Base-by-base conservation (phyloP, 2,329 filamentous ascomycete genomes). In the Spiromastix sp. region DNA sequence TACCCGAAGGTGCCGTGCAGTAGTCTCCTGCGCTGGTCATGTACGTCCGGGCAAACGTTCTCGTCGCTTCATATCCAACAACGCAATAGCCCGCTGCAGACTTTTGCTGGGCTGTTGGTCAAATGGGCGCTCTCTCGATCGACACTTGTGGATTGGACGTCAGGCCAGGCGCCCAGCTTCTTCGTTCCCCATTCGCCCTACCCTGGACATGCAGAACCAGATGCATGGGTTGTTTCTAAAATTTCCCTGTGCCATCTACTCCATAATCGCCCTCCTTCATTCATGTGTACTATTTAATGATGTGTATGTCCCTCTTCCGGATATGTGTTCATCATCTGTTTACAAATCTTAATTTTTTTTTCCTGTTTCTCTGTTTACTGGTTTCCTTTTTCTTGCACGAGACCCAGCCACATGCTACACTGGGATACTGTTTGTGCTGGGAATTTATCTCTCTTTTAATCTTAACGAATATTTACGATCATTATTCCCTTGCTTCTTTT, bases 391-490 rank as follows among this genome's bases (percentile, higher is more conserved):
- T n/a, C n/a, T n/a, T n/a, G n/a, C 39, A 41, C 39, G 36, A 30
- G 39, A 35, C 35, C 36, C 29, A 41, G 36, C 39, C 39, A 41
- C 39, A 41, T 41, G 39, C 32, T 31, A 36, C 26, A 18, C 25
- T 19, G 13, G 21, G 36, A 30, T 17, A n/a, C 28, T 7, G 13
- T 33, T 35, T 33, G 17, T 37, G 30, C 24, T 31, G 25, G 22
- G 35, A 12, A 31, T 35, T 31, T 32, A n/a, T 21, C 35, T 38
- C 26, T 17, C 24, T 30, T 24, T 36, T 36, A 12, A 19, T 11
- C 19, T 17, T 36, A 22, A 11, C 11, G 22, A 38, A 34, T 37
- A 27, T 31, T 30, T 22, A 41, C 13, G 25, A n/a, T n/a, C n/a
- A 20, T 15, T 32, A 32, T 35, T 32, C 13, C 30, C 20, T 31